Evolutionary conservation across 345 rosid species (phyloP).

Genomic region (Heritiera littoralis): DNA sequence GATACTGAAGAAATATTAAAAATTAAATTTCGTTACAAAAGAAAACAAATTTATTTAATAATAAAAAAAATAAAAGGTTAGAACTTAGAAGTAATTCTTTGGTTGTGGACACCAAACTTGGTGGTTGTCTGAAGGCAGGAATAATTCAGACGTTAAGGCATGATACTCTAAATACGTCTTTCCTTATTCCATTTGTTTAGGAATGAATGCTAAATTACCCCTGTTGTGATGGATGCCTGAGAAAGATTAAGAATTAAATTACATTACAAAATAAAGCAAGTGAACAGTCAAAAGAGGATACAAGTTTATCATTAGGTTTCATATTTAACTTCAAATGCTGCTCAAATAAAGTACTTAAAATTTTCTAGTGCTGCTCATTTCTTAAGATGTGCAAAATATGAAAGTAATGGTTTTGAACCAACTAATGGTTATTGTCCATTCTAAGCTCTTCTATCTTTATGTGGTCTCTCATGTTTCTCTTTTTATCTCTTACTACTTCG

Average conservation of each 20-base stretch:
- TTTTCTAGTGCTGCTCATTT: background rate
- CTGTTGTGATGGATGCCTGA: background rate
- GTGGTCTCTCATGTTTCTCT: background rate
- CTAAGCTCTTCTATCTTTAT: background rate
- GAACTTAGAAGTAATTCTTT: background rate
- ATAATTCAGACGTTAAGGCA: background rate
- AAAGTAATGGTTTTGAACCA: background rate
- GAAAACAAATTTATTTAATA: too few species aligned
- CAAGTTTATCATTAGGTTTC: background rate
- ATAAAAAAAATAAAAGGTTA: too few species aligned
- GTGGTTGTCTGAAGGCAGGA: background rate
- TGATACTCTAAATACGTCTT: background rate
- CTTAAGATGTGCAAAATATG: background rate
- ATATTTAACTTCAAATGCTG: background rate
- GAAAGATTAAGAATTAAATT: background rate
- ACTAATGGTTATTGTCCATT: background rate
- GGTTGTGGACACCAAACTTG: background rate
- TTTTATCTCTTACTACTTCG: background rate
- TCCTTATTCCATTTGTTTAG: background rate
- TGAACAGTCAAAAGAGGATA: background rate
- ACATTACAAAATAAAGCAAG: background rate
- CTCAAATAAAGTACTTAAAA: background rate
- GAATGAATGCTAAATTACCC: background rate
- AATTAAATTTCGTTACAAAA: too few species aligned
- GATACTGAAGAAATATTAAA: too few species aligned